Conservation (phyloP, 768 basidiomycete genomes). For the Russula olivacea region DNA sequence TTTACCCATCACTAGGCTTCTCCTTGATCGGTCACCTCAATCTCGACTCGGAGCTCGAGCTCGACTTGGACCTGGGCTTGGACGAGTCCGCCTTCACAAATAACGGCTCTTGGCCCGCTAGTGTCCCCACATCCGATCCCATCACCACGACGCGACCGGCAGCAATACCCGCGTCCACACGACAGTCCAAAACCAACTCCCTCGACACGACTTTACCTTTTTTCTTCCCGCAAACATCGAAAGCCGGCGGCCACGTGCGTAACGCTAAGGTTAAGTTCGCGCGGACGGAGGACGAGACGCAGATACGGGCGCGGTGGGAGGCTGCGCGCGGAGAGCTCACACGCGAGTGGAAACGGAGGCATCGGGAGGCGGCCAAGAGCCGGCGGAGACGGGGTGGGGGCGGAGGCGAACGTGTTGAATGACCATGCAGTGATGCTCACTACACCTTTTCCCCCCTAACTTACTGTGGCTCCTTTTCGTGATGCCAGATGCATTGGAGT, state of each 20-base stretch:
- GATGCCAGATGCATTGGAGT: no score
- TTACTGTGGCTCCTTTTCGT: no score
- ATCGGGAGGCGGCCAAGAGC: conserved; percentile 68
- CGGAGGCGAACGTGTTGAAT: conserved; percentile 37
- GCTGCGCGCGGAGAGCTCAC: conserved; percentile 61
- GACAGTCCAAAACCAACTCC: not conserved
- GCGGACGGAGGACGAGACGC: conserved; percentile 48
- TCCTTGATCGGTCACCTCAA: conserved; percentile 73
- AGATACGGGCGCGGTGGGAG: conserved; percentile 67
- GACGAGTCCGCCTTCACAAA: conserved; percentile 29
- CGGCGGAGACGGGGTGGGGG: conserved; percentile 44
- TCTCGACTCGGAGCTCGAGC: conserved; percentile 62
- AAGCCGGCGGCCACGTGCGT: conserved; percentile 22
- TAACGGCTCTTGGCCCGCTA: not conserved
- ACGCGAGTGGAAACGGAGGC: conserved; percentile 69
- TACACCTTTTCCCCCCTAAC: not conserved
- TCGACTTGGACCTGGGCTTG: conserved; percentile 36
- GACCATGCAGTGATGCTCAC: not conserved
- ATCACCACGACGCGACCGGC: not conserved
- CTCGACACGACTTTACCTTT: conserved; percentile 18
- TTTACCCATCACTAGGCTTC: conserved; percentile 47
- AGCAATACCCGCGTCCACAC: not conserved
- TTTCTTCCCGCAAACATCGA: conserved; percentile 16
- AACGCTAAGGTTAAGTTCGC: conserved; percentile 42
- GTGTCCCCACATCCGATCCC: not conserved